These are phyloP conservation scores for Heterobasidion irregulare DNA, from an alignment of 1,284 basidiomycete species.

Conservation along the genomic window DNA sequence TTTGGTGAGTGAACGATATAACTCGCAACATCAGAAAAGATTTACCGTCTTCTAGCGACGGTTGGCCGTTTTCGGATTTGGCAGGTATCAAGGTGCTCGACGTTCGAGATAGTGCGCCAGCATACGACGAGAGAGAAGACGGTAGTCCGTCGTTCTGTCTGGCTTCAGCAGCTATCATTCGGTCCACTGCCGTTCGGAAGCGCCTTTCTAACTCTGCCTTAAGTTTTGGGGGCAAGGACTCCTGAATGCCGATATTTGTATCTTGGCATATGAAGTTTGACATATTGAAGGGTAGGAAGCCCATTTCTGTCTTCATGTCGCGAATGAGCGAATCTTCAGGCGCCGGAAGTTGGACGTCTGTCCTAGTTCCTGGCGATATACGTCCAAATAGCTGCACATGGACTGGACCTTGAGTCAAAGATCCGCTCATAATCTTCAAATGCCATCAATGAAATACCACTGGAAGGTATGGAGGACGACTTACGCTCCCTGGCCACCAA, in stretches of 20 bases:
- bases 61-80: not conserved
- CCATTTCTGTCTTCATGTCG: constrained; percentile 16
- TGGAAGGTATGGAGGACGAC: constrained; percentile 1
- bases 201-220: constrained; percentile 18
- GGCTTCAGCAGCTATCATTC: constrained; percentile 21
- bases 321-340: constrained; percentile 17
- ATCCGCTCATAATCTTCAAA: constrained; percentile 5
- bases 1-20: constrained; percentile 1
- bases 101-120: not conserved
- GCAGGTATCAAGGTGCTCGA: not conserved
- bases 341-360: constrained; percentile 8
- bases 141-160: constrained; percentile 21
- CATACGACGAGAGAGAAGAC: constrained; percentile 17
- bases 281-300: constrained; percentile 20
- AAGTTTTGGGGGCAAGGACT: constrained; percentile 20
- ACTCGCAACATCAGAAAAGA: not conserved
- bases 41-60: not conserved
- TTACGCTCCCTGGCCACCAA: constrained; percentile 32
- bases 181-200: constrained; percentile 23
- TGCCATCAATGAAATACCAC: not conserved
- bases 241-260: not conserved
- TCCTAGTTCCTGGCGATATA: constrained; percentile 9
- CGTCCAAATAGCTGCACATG: constrained; percentile 6
- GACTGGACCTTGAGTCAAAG: constrained; percentile 4
- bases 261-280: constrained; percentile 9